Evolutionary conservation across 257 asterid genomes (phyloP).

Genomic region (Prunella vulgaris): DNA sequence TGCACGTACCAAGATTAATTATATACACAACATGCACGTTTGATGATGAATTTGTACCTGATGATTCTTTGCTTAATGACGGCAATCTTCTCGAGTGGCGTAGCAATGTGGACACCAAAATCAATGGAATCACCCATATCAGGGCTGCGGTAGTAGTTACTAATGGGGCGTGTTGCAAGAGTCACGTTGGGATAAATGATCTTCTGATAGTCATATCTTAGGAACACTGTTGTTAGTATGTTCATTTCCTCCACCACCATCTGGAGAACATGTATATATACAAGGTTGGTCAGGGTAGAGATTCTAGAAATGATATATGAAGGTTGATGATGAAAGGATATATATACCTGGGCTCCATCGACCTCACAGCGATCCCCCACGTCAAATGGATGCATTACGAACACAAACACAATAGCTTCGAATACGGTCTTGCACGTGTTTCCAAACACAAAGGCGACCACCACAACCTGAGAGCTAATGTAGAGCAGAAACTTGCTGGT

Average conservation of each 20-base stretch:
- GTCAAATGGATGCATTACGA: slow-evolving; percentile 84
- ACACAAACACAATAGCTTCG: slow-evolving; percentile 75
- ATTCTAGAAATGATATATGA: not conserved
- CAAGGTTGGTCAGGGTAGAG: not conserved
- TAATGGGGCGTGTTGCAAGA: slow-evolving; percentile 59
- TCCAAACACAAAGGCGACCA: slow-evolving; percentile 82
- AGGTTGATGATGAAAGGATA: not conserved
- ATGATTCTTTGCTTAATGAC: slow-evolving; percentile 46
- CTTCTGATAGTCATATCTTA: slow-evolving; percentile 70
- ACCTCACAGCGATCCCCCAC: slow-evolving; percentile 93
- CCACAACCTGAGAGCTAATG: slow-evolving; percentile 84
- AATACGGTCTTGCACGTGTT: slow-evolving; percentile 80
- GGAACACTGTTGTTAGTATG: slow-evolving; percentile 68
- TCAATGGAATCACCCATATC: slow-evolving; percentile 80
- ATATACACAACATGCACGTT: no score
- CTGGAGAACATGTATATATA: slow-evolving; percentile 37
- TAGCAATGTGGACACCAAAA: slow-evolving; percentile 58
- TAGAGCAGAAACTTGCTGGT: slow-evolving; percentile 65
- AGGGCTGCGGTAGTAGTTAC: slow-evolving; percentile 78
- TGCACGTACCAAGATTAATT: no score
- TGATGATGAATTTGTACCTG: slow-evolving; percentile 30
- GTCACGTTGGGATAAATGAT: slow-evolving; percentile 59
- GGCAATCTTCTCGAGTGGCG: slow-evolving; percentile 67
- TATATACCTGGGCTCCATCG: slow-evolving; percentile 67
- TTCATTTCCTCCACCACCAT: slow-evolving; percentile 94